Evolutionary conservation across 768 basidiomycete species (phyloP), one percentile per base, ranked within the genome.

Genomic region (Suillus cothurnatus): DNA sequence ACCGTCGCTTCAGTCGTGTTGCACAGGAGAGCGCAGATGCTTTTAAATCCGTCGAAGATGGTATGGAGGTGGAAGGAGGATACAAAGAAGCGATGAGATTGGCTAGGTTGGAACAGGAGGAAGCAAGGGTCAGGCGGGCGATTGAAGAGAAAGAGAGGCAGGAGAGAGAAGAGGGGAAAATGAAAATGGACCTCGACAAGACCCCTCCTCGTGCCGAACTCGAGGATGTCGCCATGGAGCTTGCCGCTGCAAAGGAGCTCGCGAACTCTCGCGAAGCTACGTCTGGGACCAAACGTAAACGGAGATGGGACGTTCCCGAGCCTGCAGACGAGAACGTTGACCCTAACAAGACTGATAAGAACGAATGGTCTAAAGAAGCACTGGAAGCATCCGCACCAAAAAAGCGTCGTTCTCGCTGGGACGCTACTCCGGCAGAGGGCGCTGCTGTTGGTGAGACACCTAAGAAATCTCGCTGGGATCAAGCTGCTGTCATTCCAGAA

Each of bases 61-160:
- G 88, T 0, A 81, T 82, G 68, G 86, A 88, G 34, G 84, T 85
- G 1, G 93, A 94, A 73, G 94, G 94, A 55, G 92, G 93, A 4
- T 99, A 99, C 77, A 96, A 93, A 74, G 97, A 98, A 74, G 93
- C 95, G 15, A 99, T 99, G 97, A 85, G 95, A 73, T 73, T 96
- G 70, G 84, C 91, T 66, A 87, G 89, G 74, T 80, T 99, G 77
- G 95, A 99, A 84, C 91, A 93, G 79, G 97, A 99, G 80, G 97
- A 99, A 79, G 82, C 80, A 69, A 81, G 93, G 67, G 95, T 99
- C 41, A 83, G 84, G 73, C 82, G 88, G 70, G 91, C 90, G 23
- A 95, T 95, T 66, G 92, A 95, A 76, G 94, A 97, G 75, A 92
- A 94, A 81, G 89, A 93, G 79, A 88, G 86, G 77, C 84, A 85